Evolutionary conservation across 2,329 filamentous ascomycete genomes (phyloP), one percentile per base, ranked within the genome.

Genomic region (Escovopsis sp.): DNA sequence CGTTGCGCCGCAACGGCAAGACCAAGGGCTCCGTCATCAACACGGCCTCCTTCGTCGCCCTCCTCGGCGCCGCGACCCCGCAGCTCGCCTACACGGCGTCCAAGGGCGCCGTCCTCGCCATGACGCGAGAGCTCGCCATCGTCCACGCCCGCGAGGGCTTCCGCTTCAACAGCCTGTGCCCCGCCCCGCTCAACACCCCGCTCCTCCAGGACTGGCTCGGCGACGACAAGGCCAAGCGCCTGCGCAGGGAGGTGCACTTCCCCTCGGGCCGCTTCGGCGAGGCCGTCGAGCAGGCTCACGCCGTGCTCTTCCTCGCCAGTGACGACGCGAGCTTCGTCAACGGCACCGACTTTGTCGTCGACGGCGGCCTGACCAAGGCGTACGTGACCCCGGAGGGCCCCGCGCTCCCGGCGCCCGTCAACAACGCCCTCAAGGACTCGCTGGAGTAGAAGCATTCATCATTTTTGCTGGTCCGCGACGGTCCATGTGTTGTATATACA

Each of bases 351-450:
- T 94, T 96, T 66, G 82, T 94, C 4, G 87, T 96, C 26, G 91
- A 98, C 55, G 91, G 91, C 45, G 89, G 89, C 46, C 85, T 98
- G 85, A 89, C 80, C 55, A 94, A 84, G 72, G 85, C 87, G 37
- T 96, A 95, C 61, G 77, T 82, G 26, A 82, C 78, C 1, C 66
- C 78, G 2, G 76, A 81, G 61, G 78, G 78, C 4, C 66, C 72
- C 12, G 57, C 75, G 8, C 51, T 66, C 0, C 51, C 65, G 10
- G 69, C 71, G 5, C 79, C 79, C 4, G 58, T 62, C 47, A 82
- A 80, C 63, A 78, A 79, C 51, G 74, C 74, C n/a, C 49, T 54
- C 45, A 75, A 70, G 63, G 57, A 61, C 12, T 64, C 62, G 35
- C 57, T 74, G 40, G 66, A 37, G 18, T 18, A 60, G 46, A 58